These are phyloP conservation scores for Collybiopsis confluens DNA, from an alignment of 768 basidiomycete species.

Conservation along the genomic window DNA sequence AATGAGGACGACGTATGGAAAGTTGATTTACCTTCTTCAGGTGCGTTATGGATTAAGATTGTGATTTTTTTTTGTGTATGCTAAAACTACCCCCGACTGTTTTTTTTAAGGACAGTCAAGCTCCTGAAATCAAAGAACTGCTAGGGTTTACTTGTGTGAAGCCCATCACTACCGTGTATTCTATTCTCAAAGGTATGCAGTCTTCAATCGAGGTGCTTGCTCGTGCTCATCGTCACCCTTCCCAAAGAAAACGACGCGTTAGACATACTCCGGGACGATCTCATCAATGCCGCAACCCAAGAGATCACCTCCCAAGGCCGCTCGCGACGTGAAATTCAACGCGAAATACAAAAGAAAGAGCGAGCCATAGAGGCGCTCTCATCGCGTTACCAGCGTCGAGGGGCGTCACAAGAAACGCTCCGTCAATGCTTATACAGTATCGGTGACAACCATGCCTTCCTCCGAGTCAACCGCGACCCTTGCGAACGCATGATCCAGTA, in stretches of 20 bases:
- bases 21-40: slow-evolving; percentile 80
- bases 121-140: slow-evolving; percentile 75
- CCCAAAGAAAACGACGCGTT: slow-evolving; percentile 55
- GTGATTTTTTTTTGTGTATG: too few relatives aligned
- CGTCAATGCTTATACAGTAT: slow-evolving; percentile 84
- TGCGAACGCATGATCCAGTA: slow-evolving; percentile 81
- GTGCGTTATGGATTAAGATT: too few relatives aligned
- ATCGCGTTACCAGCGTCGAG: slow-evolving; percentile 51
- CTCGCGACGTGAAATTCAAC: slow-evolving; percentile 73
- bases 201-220: neutral
- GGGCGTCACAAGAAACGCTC: slow-evolving; percentile 60
- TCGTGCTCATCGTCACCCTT: neutral
- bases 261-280: slow-evolving; percentile 71
- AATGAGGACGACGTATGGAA: slow-evolving; percentile 86
- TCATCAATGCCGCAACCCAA: slow-evolving; percentile 71
- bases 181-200: slow-evolving; percentile 33
- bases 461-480: slow-evolving; percentile 82
- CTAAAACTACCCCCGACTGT: too few relatives aligned
- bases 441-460: slow-evolving; percentile 86
- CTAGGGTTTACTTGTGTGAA: slow-evolving; percentile 75
- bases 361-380: slow-evolving; percentile 78
- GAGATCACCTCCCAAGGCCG: slow-evolving; percentile 77
- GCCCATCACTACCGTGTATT: slow-evolving; percentile 73
- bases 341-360: slow-evolving; percentile 80
- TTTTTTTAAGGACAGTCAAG: slow-evolving; percentile 69